Evolutionary conservation across 2,329 filamentous ascomycete genomes (phyloP).

Genomic region (Fusarium decemcellulare): DNA sequence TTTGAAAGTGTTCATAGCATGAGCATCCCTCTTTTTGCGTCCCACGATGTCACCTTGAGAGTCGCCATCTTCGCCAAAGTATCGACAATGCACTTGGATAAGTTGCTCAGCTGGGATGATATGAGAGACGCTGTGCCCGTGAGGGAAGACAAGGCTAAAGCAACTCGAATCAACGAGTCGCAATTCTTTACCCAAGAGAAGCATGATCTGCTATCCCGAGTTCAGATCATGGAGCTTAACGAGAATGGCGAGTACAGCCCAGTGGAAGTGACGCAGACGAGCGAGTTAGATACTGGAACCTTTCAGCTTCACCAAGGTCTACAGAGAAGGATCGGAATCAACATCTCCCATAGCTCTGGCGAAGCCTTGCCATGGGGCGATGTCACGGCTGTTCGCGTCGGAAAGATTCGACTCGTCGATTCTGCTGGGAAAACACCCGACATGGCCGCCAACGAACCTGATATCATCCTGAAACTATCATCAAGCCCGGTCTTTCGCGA

Average conservation of each 20-base stretch:
- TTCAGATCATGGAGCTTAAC: conserved; percentile 92
- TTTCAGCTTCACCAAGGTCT: conserved; percentile 97
- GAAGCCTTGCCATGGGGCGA: conserved; percentile 92
- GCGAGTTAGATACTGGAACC: conserved; percentile 86
- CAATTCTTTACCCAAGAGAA: conserved; percentile 95
- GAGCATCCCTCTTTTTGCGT: conserved; percentile 84
- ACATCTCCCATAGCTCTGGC: conserved; percentile 91
- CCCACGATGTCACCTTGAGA: conserved; percentile 81
- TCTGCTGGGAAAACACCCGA: conserved; percentile 88
- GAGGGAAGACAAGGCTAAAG: conserved; percentile 68
- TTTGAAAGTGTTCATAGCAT: conserved; percentile 99
- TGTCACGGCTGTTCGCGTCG: conserved; percentile 81
- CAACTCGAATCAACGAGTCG: conserved; percentile 85
- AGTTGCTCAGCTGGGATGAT: conserved; percentile 98
- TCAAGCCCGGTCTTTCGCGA: conserved; percentile 84
- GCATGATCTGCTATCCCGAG: conserved; percentile 89
- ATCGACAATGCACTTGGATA: conserved; percentile 94
- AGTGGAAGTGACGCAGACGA: conserved; percentile 91
- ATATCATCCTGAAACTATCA: conserved; percentile 83
- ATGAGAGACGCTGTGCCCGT: conserved; percentile 83
- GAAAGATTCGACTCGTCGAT: conserved; percentile 87
- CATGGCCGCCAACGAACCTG: conserved; percentile 77
- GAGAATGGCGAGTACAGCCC: conserved; percentile 93
- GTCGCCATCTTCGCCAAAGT: conserved; percentile 94
- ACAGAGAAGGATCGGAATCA: conserved; percentile 89